Conservation (phyloP, 495 filamentous ascomycete species). For the Extremus antarcticus region DNA sequence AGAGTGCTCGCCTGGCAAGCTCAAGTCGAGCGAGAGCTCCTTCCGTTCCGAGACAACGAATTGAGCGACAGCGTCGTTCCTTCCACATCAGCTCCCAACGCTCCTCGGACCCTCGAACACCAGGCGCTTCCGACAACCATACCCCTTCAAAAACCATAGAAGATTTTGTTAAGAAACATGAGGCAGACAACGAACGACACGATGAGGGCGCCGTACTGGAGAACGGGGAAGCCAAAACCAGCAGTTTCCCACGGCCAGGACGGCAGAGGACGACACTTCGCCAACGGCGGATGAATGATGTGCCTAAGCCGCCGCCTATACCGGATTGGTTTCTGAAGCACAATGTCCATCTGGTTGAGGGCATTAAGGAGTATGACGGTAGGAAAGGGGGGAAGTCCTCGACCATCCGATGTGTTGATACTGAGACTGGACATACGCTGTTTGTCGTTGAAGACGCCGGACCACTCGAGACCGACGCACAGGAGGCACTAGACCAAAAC, state of each 20-base stretch:
- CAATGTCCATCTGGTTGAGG: constrained; percentile 26
- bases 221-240: constrained; percentile 20
- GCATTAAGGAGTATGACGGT: background rate
- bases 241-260: constrained; percentile 15
- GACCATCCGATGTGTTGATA: constrained; percentile 13
- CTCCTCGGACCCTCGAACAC: constrained; percentile 1
- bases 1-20: constrained; percentile 14
- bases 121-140: background rate
- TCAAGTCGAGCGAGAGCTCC: background rate
- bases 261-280: constrained; percentile 3
- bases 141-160: too few relatives aligned
- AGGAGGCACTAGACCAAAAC: too few relatives aligned
- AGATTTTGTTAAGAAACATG: background rate
- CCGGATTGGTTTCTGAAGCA: constrained; percentile 34
- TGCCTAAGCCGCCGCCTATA: constrained; percentile 22
- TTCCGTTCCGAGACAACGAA: background rate
- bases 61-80: background rate
- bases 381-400: background rate
- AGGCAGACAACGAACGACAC: too few relatives aligned
- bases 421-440: constrained; percentile 13
- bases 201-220: background rate
- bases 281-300: constrained; percentile 5
- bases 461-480: background rate
- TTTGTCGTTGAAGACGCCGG: constrained; percentile 1
- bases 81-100: background rate